These are phyloP conservation scores for Camelina hispida DNA, from an alignment of 345 rosid genomes.

Conservation along the genomic window DNA sequence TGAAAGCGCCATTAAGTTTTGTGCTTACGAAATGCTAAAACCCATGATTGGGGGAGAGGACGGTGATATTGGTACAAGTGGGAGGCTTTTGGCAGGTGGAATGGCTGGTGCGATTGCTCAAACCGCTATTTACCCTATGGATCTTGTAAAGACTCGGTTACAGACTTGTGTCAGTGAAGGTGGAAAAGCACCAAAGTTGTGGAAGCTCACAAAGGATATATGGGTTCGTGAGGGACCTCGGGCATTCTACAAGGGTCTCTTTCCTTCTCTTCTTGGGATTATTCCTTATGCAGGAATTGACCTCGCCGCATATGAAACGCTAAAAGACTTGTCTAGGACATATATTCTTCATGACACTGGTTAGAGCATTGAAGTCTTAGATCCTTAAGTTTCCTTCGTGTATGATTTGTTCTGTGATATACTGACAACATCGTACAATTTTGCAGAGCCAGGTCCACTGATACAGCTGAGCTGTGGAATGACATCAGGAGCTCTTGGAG, in stretches of 20 bases:
- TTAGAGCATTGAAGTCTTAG: conserved; percentile 34
- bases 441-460: conserved; percentile 84
- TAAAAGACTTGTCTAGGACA: conserved; percentile 86
- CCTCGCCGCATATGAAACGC: conserved; percentile 90
- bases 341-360: conserved; percentile 83
- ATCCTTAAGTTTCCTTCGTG: conserved; percentile 3
- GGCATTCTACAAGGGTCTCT: conserved; percentile 94
- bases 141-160: conserved; percentile 97
- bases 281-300: conserved; percentile 98
- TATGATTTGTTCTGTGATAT: conserved; percentile 22
- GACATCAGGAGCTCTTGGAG: conserved; percentile 91
- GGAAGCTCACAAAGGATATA: conserved; percentile 73
- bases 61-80: conserved; percentile 74
- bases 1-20: conserved; percentile 95
- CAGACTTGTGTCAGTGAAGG: conserved; percentile 74
- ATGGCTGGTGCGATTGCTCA: conserved; percentile 97
- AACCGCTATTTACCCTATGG: conserved; percentile 89
- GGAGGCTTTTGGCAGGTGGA: conserved; percentile 92
- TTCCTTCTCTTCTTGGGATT: conserved; percentile 97
- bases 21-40: conserved; percentile 86
- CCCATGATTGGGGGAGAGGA: conserved; percentile 61
- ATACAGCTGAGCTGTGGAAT: conserved; percentile 94
- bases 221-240: conserved; percentile 94
- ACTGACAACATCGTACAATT: conserved; percentile 13
- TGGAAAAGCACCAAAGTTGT: conserved; percentile 75